Evolutionary conservation across 441 rosid species (phyloP), one percentile per base, ranked within the genome.

Genomic region (Isatis lusitanica): DNA sequence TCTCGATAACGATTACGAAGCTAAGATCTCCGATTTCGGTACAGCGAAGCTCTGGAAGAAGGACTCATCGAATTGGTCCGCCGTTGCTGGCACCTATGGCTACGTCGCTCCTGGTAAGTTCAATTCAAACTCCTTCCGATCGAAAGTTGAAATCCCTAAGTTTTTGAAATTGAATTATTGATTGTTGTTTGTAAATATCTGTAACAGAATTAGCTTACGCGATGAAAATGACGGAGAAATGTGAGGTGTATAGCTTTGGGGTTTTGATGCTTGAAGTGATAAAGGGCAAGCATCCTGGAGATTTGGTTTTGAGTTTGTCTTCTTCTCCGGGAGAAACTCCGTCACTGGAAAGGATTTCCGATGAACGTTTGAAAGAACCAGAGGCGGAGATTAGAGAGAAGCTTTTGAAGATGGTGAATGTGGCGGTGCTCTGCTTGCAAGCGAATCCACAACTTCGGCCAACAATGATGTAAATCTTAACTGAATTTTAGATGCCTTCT

Each of bases 1-100:
- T 68, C 39, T 81, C 5, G 78, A 75, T 12, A 3, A 7, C 13
- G 53, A 72, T 30, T 78, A 28, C 21, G 66, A 68, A 24, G 66
- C 84, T 36, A 77, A 62, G 13, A 76, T 81, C 35, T 75, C 82
- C 0, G 80, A 78, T 50, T 81, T 81, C 12, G 82, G 84, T 4
- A 75, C 74, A 0, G 63, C 64, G 1, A 68, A 69, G 47, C 51
- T 75, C 6, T 55, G 68, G 12, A 72, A 75, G 40, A 11, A 6
- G n/a, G 76, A 75, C 53, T 68, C 76, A 0, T 81, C 78, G 0
- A 81, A 75, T 8, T 78, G 80, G 78, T 71, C 80, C 0, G 70
- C 28, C 6, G 40, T 72, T 17, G 80, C 74, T 0, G 84, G 84
- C 9, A 78, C 82, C 9, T 75, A 65, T 7, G 84, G 84, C 53